Evolutionary conservation across 1,284 basidiomycete species (phyloP).

Genomic region (Exobasidium cylindrosporum): DNA sequence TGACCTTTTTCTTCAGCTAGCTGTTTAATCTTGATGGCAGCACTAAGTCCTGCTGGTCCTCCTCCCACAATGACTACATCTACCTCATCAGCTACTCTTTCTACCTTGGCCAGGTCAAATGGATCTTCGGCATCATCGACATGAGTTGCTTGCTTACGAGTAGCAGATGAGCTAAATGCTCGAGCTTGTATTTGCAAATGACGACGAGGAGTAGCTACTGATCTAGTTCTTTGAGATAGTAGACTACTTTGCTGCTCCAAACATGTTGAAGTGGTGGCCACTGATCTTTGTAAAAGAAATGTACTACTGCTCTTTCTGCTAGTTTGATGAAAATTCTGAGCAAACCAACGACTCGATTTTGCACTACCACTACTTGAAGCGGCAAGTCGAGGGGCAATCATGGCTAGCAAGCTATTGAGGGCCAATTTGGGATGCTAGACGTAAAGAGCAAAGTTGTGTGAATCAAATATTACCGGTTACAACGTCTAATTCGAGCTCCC

Average conservation of each 20-base stretch:
- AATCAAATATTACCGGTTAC: no score
- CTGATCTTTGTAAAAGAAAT: neutral
- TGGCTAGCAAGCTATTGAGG: no score
- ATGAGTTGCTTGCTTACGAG: slow-evolving; percentile 26
- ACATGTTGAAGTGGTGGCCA: neutral
- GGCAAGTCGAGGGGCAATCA: slow-evolving; percentile 2
- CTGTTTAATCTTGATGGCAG: slow-evolving; percentile 95
- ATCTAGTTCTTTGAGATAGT: neutral
- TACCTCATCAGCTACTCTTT: slow-evolving; percentile 64
- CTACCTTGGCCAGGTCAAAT: slow-evolving; percentile 48
- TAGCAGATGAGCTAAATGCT: slow-evolving; percentile 24
- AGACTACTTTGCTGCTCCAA: neutral
- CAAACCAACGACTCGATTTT: neutral
- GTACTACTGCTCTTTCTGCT: neutral
- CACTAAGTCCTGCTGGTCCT: slow-evolving; percentile 89
- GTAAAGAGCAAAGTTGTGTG: no score
- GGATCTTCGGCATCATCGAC: slow-evolving; percentile 43
- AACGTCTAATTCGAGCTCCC: no score
- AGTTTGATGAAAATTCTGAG: neutral
- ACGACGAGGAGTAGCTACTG: neutral
- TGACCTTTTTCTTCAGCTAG: slow-evolving; percentile 73
- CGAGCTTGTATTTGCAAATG: neutral
- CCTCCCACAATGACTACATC: slow-evolving; percentile 97
- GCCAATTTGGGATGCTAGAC: no score
- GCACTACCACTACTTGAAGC: neutral